Evolutionary conservation across 176 grass and related monocot species (phyloP), one percentile per base, ranked within the genome.

Genomic region (Musa troglodytarum): DNA sequence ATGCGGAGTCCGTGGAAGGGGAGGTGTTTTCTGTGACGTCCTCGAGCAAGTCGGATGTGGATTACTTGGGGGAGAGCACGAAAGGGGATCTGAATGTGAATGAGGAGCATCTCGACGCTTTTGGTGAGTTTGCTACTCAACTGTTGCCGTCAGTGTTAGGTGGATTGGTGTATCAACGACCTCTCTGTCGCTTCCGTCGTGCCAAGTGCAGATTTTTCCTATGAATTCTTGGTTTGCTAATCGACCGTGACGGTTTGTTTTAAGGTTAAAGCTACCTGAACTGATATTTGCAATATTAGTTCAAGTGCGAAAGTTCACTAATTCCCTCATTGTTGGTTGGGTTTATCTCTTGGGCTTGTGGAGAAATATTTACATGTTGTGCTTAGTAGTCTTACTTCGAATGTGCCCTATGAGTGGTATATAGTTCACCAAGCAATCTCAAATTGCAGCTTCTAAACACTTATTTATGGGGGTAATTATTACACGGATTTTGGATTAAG

Each of bases 31-130:
- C 93, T 3, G 79, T 97, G 65, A 97, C 93, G 43, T 88, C 93
- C 20, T 92, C 89, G 8, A 84, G 85, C 79, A 81, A 81, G 56
- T 97, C 93, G 53, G 79, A 88, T 71, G 90, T 97, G 71, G 93
- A 97, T 75, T 97, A 97, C 82, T 76, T 97, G 1, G 93, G 93
- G 64, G 81, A 97, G 86, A 97, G 90, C 77, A 97, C 93, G 77
- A 97, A 90, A 82, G 93, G 93, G 52, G 90, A 97, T 81, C 78
- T 97, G 79, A 97, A 90, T 77, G 90, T 97, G 54, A 83, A 89
- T 53, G 72, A 52, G 80, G 88, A 92, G 76, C 89, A 88, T 43
- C 83, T 92, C 34, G 84, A 90, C 10, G 85, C 79, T 20, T 82
- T 90, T 21, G 87, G 93, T 97, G 77, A 92, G 93, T 58, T 24